phyloP scores from a whole-genome alignment of 805 yeast species.

The Tetrapisispora fleetii region DNA sequence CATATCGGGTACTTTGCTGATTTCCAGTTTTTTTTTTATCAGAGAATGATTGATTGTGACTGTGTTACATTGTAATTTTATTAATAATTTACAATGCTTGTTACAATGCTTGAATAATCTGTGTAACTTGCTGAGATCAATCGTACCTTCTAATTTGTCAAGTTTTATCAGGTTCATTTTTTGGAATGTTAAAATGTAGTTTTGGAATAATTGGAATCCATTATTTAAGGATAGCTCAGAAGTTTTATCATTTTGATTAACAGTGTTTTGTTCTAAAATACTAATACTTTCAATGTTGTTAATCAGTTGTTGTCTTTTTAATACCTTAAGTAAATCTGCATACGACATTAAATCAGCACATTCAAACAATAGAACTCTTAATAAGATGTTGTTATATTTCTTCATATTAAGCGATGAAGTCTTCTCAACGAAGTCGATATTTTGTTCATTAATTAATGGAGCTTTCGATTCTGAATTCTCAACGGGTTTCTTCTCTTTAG shows the following conservation, averaged over 20 bases:
- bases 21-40: conserved; percentile 5
- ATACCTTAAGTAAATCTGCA: background rate
- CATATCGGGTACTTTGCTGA: conserved; percentile 3
- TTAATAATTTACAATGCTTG: conserved; percentile 6
- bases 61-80: conserved; percentile 10
- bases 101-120: conserved; percentile 7
- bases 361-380: background rate
- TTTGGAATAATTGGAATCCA: background rate
- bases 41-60: conserved; percentile 7
- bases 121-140: conserved; percentile 6
- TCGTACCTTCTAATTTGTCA: background rate
- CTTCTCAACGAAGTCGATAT: background rate
- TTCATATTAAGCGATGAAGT: background rate
- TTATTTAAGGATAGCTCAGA: background rate
- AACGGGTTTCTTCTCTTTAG: background rate
- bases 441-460: background rate
- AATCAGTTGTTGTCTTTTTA: background rate
- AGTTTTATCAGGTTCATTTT: background rate
- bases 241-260: background rate
- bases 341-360: background rate
- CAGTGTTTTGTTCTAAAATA: background rate
- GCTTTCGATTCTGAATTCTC: background rate
- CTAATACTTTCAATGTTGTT: background rate
- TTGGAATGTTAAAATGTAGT: background rate
- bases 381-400: background rate